Percentiles rank a stretch among this genome's conserved stretches.
phyloP scores from a whole-genome alignment of 192 early-diverging fungal species.

The Ramicandelaber brevisporus region DNA sequence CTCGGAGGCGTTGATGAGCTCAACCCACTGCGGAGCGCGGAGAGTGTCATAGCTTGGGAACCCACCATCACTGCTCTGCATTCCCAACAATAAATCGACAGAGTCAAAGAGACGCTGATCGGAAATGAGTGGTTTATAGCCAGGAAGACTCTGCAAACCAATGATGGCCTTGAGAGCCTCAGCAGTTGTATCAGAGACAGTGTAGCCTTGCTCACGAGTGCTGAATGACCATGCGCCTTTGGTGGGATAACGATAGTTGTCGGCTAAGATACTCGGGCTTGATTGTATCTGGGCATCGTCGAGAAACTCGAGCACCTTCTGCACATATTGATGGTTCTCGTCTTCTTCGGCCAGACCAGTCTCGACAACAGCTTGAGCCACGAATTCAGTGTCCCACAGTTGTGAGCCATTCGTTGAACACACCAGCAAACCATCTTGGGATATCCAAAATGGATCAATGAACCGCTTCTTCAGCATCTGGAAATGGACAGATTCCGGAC shows the following conservation, averaged over 20 bases:
- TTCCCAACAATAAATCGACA: conserved; percentile 68
- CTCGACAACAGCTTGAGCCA: conserved; percentile 63
- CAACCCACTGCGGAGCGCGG: conserved; percentile 53
- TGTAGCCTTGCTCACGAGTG: conserved; percentile 78
- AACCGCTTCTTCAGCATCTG: conserved; percentile 37
- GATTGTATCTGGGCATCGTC: conserved; percentile 63
- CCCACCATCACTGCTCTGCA: conserved; percentile 82
- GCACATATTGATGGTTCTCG: conserved; percentile 39
- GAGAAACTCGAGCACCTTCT: conserved; percentile 49
- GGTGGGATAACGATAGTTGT: conserved; percentile 54
- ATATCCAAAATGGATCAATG: conserved; percentile 84
- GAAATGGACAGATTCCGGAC: conserved; percentile 58
- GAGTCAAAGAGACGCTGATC: conserved; percentile 56
- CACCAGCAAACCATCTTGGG: conserved; percentile 69
- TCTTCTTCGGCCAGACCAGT: conserved; percentile 40
- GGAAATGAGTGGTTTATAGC: conserved; percentile 25
- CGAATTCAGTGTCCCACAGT: conserved; percentile 85
- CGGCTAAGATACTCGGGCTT: conserved; percentile 34
- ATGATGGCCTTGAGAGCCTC: conserved; percentile 73
- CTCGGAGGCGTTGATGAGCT: conserved; percentile 83
- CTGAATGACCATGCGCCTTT: conserved; percentile 96
- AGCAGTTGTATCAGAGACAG: conserved; percentile 85
- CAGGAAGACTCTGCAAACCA: conserved; percentile 36
- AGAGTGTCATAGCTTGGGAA: conserved; percentile 81
- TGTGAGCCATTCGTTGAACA: conserved; percentile 94